Base-by-base conservation (phyloP, 2,329 filamentous ascomycete species). In the Pyricularia pennisetigena region DNA sequence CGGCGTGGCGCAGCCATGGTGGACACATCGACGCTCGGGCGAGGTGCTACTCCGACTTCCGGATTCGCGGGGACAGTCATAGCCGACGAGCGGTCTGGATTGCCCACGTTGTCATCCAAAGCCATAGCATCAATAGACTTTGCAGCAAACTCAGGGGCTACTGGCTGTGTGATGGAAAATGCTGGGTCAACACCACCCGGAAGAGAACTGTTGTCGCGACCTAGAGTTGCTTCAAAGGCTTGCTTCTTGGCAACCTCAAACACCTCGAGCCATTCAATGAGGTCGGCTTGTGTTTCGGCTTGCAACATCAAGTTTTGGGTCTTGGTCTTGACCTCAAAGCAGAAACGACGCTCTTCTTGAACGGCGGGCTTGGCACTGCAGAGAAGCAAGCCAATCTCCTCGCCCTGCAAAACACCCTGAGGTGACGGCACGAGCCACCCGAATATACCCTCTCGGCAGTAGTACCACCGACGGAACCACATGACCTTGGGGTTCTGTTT, bases 281-380 rank as follows among this genome's bases (percentile, higher is more conserved):
- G 85, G 75, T 98, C 92, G 66, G 82, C 83, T 76, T 99, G 95
- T 0, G 93, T 97, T 76, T 99, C 95, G 4, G 94, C 92, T 79
- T 99, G 95, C 3, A 99, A 83, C 69, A 97, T 82, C 71, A 97
- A 88, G 66, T 90, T 95, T 71, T 91, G 91, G 74, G 92, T 97
- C 78, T 97, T 99, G 2, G 95, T 99, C 82, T 98, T 99, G 74
- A 99, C 91, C 78, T 99, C 95, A 74, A 99, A 97, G 76, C 95
- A 98, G 78, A 98, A 99, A 20, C 95, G 87, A 57, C 95, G 88
- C 74, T 99, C 95, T 78, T 99, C 95, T 72, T 92, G 89, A 67
- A 96, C 90, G 0, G 94, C 93, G 23, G 94, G 93, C 74, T 94
- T 92, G 65, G 95, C 91, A 74, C 92, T 97, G 80, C 95, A 99